Evolutionary conservation across 208 protist species (phyloP), one percentile per base, ranked within the genome.

Genomic region (Histomonas meleagridis): DNA sequence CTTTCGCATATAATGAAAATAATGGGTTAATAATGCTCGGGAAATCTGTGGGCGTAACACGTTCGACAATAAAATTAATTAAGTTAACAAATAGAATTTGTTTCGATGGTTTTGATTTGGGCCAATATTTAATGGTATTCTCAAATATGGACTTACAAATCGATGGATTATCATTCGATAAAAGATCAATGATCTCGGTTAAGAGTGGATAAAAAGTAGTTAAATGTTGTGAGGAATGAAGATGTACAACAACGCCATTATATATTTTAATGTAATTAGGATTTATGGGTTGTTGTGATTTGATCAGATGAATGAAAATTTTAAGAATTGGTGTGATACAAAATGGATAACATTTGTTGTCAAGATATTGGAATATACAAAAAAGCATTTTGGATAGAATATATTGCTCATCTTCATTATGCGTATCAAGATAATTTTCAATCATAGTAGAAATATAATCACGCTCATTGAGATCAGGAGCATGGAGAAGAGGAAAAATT

Each of bases 41-140:
- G 26, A 86, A 86, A 46, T 86, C 32, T 51, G 51, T 46, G 10
- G 76, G 40, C 32, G 43, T 32, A 40, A 86, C 18, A 57, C 46
- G 40, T 38, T 86, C 76, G 26, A 86, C 38, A 14, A 86, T 51
- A 16, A 86, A 86, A 86, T 55, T 86, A 43, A 86, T 86, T 7
- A 86, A 10, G 18, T 51, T 46, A 32, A 86, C 2, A n/a, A 51
- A 86, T 38, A 48, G 38, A 38, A 86, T 86, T 86, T 86, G 76
- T 38, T 86, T 86, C 0, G 76, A 86, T 55, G 76, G 76, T 57
- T 26, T 18, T 51, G 76, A 32, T 86, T 86, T 46, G 9, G 76
- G 76, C 40, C 46, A 86, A 9, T 32, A 18, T n/a, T 86, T 43
- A 14, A 86, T 40, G 18, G 55, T 40, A 38, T 40, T 21, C 7